Conservation (phyloP, 1,284 basidiomycete genomes). For the Caloboletus inedulis region DNA sequence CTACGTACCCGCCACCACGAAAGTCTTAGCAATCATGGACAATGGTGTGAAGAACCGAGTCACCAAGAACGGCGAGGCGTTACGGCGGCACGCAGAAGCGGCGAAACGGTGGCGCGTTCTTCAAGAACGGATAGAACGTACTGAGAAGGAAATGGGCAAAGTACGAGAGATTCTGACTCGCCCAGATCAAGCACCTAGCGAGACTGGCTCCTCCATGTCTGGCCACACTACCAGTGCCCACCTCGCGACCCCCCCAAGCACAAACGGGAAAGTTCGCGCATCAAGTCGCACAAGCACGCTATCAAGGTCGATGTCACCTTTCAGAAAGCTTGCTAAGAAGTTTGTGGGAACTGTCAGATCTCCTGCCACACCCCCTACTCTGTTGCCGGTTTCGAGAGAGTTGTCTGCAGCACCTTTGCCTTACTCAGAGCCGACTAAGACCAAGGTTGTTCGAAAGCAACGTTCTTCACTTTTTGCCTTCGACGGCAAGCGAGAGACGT, state of each 20-base stretch:
- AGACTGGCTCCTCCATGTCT: slow-evolving; percentile 65
- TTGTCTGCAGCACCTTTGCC: slow-evolving; percentile 34
- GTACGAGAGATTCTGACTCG: slow-evolving; percentile 60
- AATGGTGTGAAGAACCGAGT: slow-evolving; percentile 87
- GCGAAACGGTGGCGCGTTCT: slow-evolving; percentile 80
- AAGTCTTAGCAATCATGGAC: slow-evolving; percentile 90
- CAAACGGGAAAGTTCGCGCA: slow-evolving; percentile 43
- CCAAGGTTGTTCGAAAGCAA: slow-evolving; percentile 45
- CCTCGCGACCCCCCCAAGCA: slow-evolving; percentile 60
- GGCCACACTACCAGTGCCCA: slow-evolving; percentile 54
- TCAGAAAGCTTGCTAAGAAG: slow-evolving; percentile 70
- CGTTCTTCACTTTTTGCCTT: slow-evolving; percentile 59
- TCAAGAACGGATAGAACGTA: slow-evolving; percentile 70
- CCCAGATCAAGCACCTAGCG: slow-evolving; percentile 56
- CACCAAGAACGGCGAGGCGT: slow-evolving; percentile 92
- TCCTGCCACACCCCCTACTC: slow-evolving; percentile 49
- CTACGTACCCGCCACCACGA: slow-evolving; percentile 89
- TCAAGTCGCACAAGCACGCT: slow-evolving; percentile 53
- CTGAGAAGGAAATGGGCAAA: slow-evolving; percentile 78
- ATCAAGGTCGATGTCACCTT: slow-evolving; percentile 72
- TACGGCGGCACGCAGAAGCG: slow-evolving; percentile 83
- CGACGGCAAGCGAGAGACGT: slow-evolving; percentile 35
- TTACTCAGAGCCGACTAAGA: slow-evolving; percentile 50
- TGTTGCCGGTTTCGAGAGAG: slow-evolving; percentile 30
- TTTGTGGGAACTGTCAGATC: slow-evolving; percentile 48